Evolutionary conservation across 1,284 basidiomycete genomes (phyloP), one percentile per base, ranked within the genome.

Genomic region (Ganoderma meredithae): DNA sequence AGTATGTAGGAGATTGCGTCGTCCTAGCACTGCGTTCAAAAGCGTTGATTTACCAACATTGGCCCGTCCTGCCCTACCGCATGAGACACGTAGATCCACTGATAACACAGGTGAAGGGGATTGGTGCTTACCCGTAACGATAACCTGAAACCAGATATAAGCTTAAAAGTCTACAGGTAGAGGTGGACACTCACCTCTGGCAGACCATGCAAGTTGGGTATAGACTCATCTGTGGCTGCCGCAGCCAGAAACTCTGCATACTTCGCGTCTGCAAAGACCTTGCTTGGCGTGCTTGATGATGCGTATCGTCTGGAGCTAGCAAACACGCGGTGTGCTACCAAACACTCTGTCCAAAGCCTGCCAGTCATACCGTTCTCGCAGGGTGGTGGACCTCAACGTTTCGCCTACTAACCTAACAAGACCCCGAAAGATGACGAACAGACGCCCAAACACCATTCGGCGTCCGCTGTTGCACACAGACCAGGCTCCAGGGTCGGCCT

Each of bases 11-110:
- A 94, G 78, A 62, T 83, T 80, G 56, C 78, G 88, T 55, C 90
- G 81, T 1, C 86, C 87, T 6, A 92, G 74, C 1, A 93, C 84
- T 10, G 88, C 86, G 73, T 93, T 94, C 25, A 93, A 83, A 31
- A 94, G 78, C 1, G 89, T 86, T 0, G 91, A 93, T 76, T 94
- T 94, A 31, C 92, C 92, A 22, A 84, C 88, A 75, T 94, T 94
- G 6, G 92, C 82, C 39, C 83, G 79, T 9, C 83, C 83, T 84
- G 31, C 12, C 39, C 27, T 33, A 19, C 13, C 9, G 61, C 27
- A 58, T 49, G 25, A 55, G 31, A 44, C 22, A 56, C 44, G 7
- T 22, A n/a, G 22, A 22, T 47, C 19, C 44, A 22, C 43, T 13
- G 25, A 44, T 13, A 9, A 19, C 40, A 43, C 43, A 55, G 15